phyloP scores from a whole-genome alignment of 805 yeast genomes.

The Wickerhamomyces alni region DNA sequence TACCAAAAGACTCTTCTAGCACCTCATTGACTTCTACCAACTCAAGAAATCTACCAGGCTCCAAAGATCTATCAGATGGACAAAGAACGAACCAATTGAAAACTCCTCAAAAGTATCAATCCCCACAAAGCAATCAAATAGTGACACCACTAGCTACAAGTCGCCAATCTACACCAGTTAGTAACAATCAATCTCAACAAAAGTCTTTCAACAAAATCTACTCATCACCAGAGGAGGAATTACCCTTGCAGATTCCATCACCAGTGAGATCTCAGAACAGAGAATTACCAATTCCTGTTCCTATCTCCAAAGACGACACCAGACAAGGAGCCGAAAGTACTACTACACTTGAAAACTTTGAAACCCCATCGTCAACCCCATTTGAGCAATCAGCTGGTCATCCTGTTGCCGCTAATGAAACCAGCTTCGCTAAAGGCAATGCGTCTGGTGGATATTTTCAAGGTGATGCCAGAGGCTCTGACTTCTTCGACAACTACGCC shows the following conservation, averaged over 20 bases:
- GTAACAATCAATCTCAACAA: not conserved
- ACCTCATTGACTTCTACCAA: constrained; percentile 22
- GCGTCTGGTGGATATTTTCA: constrained; percentile 3
- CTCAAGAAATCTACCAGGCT: not conserved
- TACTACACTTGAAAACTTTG: not conserved
- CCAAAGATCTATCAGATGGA: not conserved
- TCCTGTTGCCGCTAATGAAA: too few species aligned
- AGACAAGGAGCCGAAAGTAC: not conserved
- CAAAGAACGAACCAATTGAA: not conserved
- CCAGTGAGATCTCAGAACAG: constrained; percentile 18
- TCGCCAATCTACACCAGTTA: constrained; percentile 1
- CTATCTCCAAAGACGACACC: constrained; percentile 6
- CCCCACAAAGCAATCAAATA: not conserved
- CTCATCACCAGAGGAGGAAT: constrained; percentile 17
- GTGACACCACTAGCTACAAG: not conserved
- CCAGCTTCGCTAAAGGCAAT: too few species aligned
- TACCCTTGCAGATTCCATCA: constrained; percentile 24
- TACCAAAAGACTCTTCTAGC: not conserved
- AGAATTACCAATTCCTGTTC: constrained; percentile 17
- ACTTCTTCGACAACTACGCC: constrained; percentile 24
- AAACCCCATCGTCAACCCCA: constrained; percentile 9
- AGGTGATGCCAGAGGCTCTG: constrained; percentile 18
- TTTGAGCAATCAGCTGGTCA: too few species aligned
- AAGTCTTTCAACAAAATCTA: constrained; percentile 2
- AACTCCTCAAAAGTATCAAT: constrained; percentile 4